Evolutionary conservation across 495 filamentous ascomycete species (phyloP).

Genomic region (Penicillium egyptiacum): DNA sequence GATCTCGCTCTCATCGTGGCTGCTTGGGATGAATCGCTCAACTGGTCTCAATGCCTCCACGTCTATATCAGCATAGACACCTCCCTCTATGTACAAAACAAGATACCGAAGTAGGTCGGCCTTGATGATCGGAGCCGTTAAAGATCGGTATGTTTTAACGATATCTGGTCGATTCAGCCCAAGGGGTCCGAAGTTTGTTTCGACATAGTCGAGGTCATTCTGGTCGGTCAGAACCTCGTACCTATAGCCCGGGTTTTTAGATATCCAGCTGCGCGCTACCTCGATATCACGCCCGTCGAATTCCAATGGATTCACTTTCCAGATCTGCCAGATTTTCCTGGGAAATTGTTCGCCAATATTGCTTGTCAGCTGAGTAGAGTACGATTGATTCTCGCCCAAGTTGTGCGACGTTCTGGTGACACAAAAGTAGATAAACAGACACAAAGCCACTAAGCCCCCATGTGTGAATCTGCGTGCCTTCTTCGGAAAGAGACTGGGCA

Average conservation of each 20-base stretch:
- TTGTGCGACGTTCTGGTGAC: conserved; percentile 23
- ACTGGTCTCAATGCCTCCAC: conserved; percentile 47
- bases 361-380: conserved; percentile 19
- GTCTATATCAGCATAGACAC: conserved; percentile 53
- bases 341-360: conserved; percentile 34
- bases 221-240: conserved; percentile 67
- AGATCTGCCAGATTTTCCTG: conserved; percentile 65
- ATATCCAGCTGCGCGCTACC: conserved; percentile 56
- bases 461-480: conserved; percentile 7
- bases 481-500: conserved; percentile 5
- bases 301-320: conserved; percentile 59
- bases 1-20: conserved; percentile 47
- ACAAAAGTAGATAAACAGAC: conserved; percentile 12
- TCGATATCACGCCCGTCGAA: conserved; percentile 57
- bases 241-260: conserved; percentile 56
- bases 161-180: conserved; percentile 63
- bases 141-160: conserved; percentile 53
- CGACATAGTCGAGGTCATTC: conserved; percentile 59
- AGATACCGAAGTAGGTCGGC: conserved; percentile 56
- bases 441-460: neutral
- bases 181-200: conserved; percentile 55
- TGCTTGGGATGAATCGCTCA: conserved; percentile 44
- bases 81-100: conserved; percentile 54
- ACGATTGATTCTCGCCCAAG: conserved; percentile 13
- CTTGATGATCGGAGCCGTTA: conserved; percentile 59